These are phyloP conservation scores for Sarcocystis neurona DNA, from an alignment of 169 alveolate genomes.

Conservation along the genomic window DNA sequence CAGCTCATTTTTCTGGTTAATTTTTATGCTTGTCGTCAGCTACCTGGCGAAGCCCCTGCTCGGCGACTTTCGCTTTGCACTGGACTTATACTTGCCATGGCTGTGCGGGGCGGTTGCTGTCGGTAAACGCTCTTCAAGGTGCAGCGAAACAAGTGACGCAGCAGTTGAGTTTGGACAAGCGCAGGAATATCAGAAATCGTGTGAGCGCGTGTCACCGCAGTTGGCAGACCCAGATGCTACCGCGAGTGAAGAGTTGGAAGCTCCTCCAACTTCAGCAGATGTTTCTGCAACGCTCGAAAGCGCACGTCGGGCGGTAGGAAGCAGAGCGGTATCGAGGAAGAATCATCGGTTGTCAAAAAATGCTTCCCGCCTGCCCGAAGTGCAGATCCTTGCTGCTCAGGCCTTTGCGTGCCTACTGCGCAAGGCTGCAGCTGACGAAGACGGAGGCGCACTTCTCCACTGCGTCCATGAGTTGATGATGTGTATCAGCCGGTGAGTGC, in stretches of 20 bases:
- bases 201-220: background rate
- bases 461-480: background rate
- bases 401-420: slow-evolving; percentile 20
- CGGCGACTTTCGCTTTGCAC: slow-evolving; percentile 1
- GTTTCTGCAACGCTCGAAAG: no score
- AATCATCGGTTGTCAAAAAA: background rate
- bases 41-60: background rate
- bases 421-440: background rate
- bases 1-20: no score
- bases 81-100: slow-evolving; percentile 1
- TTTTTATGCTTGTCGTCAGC: background rate
- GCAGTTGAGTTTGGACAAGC: background rate
- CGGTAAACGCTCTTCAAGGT: no score
- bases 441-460: background rate
- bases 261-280: no score
- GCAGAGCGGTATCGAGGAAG: background rate
- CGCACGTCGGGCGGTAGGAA: background rate
- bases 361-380: no score
- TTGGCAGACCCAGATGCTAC: background rate
- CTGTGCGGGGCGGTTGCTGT: slow-evolving; percentile 12
- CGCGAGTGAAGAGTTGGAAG: no score
- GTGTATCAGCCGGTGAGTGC: background rate
- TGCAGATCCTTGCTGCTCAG: background rate
- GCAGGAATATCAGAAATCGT: background rate
- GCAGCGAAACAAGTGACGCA: no score